Conservation (phyloP, 305 asterid genomes). For the Fraxinus greggii region DNA sequence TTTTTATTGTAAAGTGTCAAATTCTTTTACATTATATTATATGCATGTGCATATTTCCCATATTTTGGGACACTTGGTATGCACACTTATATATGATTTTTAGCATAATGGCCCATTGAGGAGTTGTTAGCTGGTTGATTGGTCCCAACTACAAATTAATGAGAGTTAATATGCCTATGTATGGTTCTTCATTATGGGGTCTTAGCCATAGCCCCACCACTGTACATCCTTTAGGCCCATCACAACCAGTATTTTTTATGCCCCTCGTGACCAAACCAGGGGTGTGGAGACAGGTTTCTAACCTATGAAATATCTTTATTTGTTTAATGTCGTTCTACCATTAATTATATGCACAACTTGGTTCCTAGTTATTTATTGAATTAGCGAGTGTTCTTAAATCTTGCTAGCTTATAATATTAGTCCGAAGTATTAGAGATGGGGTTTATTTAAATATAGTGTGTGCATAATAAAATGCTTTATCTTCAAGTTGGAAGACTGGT, state of each 20-base stretch:
- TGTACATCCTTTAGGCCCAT: constrained; percentile 27
- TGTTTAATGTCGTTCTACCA: not conserved
- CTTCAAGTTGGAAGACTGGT: not conserved
- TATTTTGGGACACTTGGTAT: constrained; percentile 28
- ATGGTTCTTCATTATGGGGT: constrained; percentile 22
- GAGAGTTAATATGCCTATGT: constrained; percentile 18
- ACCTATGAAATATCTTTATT: not conserved
- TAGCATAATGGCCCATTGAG: constrained; percentile 23
- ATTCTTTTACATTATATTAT: constrained; percentile 12
- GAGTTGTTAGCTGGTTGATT: constrained; percentile 28
- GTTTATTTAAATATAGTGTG: not conserved
- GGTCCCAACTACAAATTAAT: constrained; percentile 31
- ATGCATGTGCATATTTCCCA: constrained; percentile 59
- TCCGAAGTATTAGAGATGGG: not conserved
- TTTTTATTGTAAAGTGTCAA: not conserved
- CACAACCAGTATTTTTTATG: not conserved
- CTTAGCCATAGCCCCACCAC: constrained; percentile 31
- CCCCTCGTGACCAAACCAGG: not conserved
- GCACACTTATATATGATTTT: constrained; percentile 32
- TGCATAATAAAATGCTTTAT: not conserved
- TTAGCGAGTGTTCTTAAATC: not conserved
- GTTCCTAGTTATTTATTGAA: not conserved
- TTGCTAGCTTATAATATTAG: not conserved
- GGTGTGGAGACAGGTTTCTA: constrained; percentile 8
- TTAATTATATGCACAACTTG: not conserved